phyloP scores from a whole-genome alignment of 768 basidiomycete species.

The Termitomyces sp. region DNA sequence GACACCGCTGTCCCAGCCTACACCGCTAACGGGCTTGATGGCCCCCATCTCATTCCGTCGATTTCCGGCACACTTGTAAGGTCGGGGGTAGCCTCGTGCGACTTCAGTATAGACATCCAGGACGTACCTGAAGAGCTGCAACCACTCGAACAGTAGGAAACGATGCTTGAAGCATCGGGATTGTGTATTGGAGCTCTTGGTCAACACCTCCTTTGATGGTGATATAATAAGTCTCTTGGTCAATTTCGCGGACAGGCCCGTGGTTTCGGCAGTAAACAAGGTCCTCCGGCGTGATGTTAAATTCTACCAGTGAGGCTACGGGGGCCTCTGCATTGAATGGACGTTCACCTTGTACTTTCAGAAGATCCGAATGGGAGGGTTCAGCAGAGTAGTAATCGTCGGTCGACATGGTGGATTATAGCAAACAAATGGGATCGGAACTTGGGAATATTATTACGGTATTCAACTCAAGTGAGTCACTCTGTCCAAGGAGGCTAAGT shows the following conservation, averaged over 20 bases:
- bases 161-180: conserved; percentile 31
- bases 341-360: conserved; percentile 36
- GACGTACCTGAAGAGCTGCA: conserved; percentile 50
- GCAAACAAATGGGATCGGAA: conserved; percentile 8
- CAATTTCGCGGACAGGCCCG: conserved; percentile 49
- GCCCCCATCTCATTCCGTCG: conserved; percentile 59
- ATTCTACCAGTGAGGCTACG: conserved; percentile 48
- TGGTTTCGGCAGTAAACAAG: conserved; percentile 73
- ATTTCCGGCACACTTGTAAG: conserved; percentile 56
- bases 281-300: conserved; percentile 53
- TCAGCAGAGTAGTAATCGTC: conserved; percentile 43
- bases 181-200: conserved; percentile 25
- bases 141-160: conserved; percentile 38
- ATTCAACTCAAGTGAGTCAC: not conserved
- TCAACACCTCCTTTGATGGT: conserved; percentile 29
- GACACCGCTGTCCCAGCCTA: conserved; percentile 64
- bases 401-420: conserved; percentile 35
- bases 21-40: conserved; percentile 51
- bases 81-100: not conserved
- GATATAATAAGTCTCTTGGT: conserved; percentile 37
- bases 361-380: conserved; percentile 41
- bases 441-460: not conserved
- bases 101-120: not conserved
- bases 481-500: not conserved
- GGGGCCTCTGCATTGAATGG: conserved; percentile 73